Percentiles rank a stretch among this genome's conserved stretches.
Evolutionary conservation across 495 filamentous ascomycete genomes (phyloP).

Genomic region (Hypomontagnella submonticulosa): DNA sequence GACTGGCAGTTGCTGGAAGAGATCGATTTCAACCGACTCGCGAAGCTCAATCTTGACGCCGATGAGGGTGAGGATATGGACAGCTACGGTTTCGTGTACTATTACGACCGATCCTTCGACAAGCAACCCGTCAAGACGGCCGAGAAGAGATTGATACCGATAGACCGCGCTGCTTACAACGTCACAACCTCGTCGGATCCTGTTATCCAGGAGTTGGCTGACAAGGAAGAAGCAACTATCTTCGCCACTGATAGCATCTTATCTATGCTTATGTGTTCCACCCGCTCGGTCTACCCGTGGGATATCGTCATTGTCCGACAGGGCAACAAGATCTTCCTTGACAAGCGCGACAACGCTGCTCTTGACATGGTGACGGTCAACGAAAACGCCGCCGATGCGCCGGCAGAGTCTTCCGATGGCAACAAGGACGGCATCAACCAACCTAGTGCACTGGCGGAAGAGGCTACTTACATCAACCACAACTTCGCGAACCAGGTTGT

Average conservation of each 20-base stretch:
- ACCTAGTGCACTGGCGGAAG: conserved; percentile 87
- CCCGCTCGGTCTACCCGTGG: conserved; percentile 96
- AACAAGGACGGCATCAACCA: conserved; percentile 96
- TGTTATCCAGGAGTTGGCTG: conserved; percentile 94
- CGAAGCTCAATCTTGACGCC: conserved; percentile 93
- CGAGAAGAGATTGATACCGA: conserved; percentile 83
- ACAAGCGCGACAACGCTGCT: conserved; percentile 93
- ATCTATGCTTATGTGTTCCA: conserved; percentile 98
- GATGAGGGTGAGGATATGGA: conserved; percentile 96
- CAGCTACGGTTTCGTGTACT: conserved; percentile 94
- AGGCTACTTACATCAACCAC: conserved; percentile 99
- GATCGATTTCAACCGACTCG: conserved; percentile 95
- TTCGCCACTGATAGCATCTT: conserved; percentile 97
- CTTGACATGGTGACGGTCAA: conserved; percentile 99
- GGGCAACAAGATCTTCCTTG: conserved; percentile 95
- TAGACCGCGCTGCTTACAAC: conserved; percentile 96
- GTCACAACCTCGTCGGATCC: conserved; percentile 96
- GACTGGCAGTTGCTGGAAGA: conserved; percentile 97
- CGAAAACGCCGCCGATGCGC: conserved; percentile 97
- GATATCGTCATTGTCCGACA: conserved; percentile 92
- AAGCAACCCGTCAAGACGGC: conserved; percentile 87
- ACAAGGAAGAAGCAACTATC: conserved; percentile 95
- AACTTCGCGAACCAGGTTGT: conserved; percentile 97
- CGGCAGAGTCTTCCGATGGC: conserved; percentile 87
- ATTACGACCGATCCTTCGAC: conserved; percentile 95